A percentile compares a stretch with the other conserved stretches of the same genome.
Conservation (phyloP, 768 basidiomycete species). For the Lactarius pseudohatsudake region DNA sequence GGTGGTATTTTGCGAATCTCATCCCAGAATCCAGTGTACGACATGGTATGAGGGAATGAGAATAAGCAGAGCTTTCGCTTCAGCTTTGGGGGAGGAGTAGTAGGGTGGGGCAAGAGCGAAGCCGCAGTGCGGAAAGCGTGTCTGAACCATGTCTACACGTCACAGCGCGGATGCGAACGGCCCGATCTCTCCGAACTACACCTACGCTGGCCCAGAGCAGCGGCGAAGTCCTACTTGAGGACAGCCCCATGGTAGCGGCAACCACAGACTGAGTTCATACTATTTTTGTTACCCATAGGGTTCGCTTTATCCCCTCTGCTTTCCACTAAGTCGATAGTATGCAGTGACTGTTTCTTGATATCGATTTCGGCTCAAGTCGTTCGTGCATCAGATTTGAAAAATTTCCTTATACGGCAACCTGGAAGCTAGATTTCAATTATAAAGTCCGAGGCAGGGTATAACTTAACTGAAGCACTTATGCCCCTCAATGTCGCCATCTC, state of each 20-base stretch:
- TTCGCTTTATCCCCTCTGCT: neutral
- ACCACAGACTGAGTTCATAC: too few relatives aligned
- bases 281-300: neutral
- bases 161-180: neutral
- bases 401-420: neutral
- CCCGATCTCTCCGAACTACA: neutral
- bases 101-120: neutral
- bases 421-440: neutral
- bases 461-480: neutral
- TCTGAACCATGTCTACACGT: neutral
- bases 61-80: neutral
- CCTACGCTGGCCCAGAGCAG: too few relatives aligned
- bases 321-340: neutral
- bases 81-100: neutral
- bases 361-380: neutral
- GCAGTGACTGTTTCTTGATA: neutral
- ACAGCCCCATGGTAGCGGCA: too few relatives aligned
- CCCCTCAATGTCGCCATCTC: neutral
- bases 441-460: neutral
- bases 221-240: too few relatives aligned
- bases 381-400: neutral
- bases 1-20: conserved; percentile 82
- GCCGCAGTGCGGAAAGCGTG: neutral
- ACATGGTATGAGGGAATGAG: conserved; percentile 15
- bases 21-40: conserved; percentile 34